Conservation (phyloP, 176 grass and related monocot genomes). For the Lolium perenne region DNA sequence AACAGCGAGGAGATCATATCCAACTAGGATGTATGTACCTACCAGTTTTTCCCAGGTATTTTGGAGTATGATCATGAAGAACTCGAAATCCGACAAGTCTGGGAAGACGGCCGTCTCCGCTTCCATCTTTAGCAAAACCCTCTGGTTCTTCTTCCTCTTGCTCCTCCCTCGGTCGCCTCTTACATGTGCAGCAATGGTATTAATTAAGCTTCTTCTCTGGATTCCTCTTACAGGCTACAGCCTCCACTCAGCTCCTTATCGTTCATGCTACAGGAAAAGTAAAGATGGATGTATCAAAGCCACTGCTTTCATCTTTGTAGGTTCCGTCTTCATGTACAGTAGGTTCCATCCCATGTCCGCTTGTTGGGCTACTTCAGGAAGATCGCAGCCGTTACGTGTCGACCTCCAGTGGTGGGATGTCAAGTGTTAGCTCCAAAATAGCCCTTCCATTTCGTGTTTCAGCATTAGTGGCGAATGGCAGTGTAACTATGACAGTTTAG, state of each 20-base stretch:
- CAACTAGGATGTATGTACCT: not conserved
- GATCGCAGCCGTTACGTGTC: not conserved
- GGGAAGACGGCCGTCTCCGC: not conserved
- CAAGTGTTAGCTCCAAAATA: not conserved
- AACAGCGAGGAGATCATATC: too few species aligned
- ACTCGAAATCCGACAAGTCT: constrained; percentile 26
- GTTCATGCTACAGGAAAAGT: not conserved
- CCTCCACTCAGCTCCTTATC: not conserved
- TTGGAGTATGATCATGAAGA: constrained; percentile 44
- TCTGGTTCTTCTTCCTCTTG: not conserved
- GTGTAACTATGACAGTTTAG: not conserved
- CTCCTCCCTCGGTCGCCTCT: too few species aligned
- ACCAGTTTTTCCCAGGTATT: constrained; percentile 38
- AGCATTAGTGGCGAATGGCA: not conserved
- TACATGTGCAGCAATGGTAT: not conserved
- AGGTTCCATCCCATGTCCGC: not conserved
- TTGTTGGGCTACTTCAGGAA: not conserved
- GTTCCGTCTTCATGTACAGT: not conserved
- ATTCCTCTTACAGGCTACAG: not conserved
- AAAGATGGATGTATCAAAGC: not conserved
- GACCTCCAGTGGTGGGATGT: not conserved
- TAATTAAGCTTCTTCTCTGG: too few species aligned
- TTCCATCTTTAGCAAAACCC: not conserved
- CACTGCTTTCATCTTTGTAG: not conserved
- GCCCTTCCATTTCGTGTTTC: not conserved